These are phyloP conservation scores for Macrolepiota fuliginosa DNA, from an alignment of 768 basidiomycete species.

Conservation along the genomic window DNA sequence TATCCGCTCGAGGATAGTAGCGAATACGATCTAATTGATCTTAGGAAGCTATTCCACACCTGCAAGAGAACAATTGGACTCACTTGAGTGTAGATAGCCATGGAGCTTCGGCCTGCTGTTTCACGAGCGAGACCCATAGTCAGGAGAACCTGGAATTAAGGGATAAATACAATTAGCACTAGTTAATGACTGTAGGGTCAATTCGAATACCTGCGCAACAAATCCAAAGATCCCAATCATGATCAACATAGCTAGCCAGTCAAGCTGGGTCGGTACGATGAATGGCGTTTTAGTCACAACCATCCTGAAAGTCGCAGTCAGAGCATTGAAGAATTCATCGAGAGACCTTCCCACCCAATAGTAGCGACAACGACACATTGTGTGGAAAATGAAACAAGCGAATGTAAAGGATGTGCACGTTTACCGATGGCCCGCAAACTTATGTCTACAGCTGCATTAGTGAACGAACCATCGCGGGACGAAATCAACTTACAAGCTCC, in stretches of 20 bases:
- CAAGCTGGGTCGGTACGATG: slow-evolving; percentile 38
- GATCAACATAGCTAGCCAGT: slow-evolving; percentile 40
- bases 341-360: slow-evolving; percentile 25
- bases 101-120: slow-evolving; percentile 58
- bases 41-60: neutral
- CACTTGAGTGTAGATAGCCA: slow-evolving; percentile 56
- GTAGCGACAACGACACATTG: slow-evolving; percentile 42
- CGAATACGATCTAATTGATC: slow-evolving; percentile 57
- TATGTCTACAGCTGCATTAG: slow-evolving; percentile 23
- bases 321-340: neutral
- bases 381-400: slow-evolving; percentile 60
- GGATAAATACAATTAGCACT: neutral
- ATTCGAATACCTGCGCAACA: slow-evolving; percentile 36
- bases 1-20: slow-evolving; percentile 58
- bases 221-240: slow-evolving; percentile 50
- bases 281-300: slow-evolving; percentile 31
- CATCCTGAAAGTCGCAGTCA: slow-evolving; percentile 32
- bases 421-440: slow-evolving; percentile 60
- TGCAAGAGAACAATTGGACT: neutral
- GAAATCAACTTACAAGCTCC: slow-evolving; percentile 58
- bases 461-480: neutral
- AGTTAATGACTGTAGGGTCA: no score
- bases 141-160: slow-evolving; percentile 12
- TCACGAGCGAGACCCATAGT: slow-evolving; percentile 59
- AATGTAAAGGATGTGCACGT: slow-evolving; percentile 69